A percentile compares a stretch with the other conserved stretches of the same genome.
Conservation (phyloP, 129 eudicot genomes). For the sunflower (Helianthus annuus) region DNA sequence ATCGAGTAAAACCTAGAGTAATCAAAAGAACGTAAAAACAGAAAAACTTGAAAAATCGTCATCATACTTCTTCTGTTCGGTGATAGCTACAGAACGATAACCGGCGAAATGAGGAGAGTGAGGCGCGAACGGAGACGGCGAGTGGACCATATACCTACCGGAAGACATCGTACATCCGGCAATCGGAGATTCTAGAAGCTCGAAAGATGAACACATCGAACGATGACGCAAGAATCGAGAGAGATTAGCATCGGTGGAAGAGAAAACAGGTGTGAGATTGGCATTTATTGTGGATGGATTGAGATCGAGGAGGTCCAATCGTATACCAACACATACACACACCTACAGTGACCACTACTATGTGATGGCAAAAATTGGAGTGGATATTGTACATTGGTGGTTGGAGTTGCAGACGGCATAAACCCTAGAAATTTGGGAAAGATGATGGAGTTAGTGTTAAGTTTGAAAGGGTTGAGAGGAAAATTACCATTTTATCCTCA, state of each 20-base stretch:
- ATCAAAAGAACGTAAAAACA: neutral
- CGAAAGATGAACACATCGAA: neutral
- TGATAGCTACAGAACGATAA: slow-evolving; percentile 34
- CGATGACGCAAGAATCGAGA: neutral
- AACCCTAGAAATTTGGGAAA: no score
- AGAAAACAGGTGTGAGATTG: slow-evolving; percentile 25
- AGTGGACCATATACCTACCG: slow-evolving; percentile 59
- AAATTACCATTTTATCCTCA: no score
- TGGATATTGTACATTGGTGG: no score
- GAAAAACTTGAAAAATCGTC: neutral
- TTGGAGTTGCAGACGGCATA: no score
- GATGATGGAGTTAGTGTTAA: no score
- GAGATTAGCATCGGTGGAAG: slow-evolving; percentile 42
- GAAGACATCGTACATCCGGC: slow-evolving; percentile 46
- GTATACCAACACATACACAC: slow-evolving; percentile 36
- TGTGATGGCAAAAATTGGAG: neutral
- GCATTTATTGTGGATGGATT: slow-evolving; percentile 33
- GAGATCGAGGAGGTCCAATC: slow-evolving; percentile 38
- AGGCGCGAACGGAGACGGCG: slow-evolving; percentile 57
- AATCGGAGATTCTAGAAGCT: slow-evolving; percentile 10
- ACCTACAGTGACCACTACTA: neutral
- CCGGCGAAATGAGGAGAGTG: slow-evolving; percentile 50
- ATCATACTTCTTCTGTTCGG: slow-evolving; percentile 43
- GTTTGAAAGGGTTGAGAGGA: no score
- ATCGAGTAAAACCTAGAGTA: slow-evolving; percentile 1